phyloP scores from a whole-genome alignment of 495 filamentous ascomycete species.

The Neurospora hispaniola region DNA sequence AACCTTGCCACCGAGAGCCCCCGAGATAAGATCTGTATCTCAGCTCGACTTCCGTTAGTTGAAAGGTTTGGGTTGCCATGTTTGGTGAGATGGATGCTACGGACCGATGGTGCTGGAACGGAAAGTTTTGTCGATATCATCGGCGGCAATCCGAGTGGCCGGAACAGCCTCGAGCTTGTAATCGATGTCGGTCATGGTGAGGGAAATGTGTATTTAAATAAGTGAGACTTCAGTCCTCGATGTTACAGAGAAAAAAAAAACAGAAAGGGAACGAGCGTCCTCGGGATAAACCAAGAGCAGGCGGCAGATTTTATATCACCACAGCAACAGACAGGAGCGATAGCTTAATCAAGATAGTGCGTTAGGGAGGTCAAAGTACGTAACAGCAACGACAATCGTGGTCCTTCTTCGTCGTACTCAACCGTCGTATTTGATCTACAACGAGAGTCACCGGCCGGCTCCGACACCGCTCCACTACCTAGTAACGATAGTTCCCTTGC shows the following conservation, averaged over 20 bases:
- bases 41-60: not conserved
- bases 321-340: not conserved
- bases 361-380: not conserved
- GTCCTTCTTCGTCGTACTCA: not conserved
- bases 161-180: constrained; percentile 39
- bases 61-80: not conserved
- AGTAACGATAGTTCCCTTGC: not conserved
- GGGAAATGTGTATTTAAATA: not conserved
- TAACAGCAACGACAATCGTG: not conserved
- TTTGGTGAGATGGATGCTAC: constrained; percentile 11
- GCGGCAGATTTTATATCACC: not conserved
- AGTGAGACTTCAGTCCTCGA: not conserved
- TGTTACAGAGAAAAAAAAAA: not conserved
- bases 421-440: not conserved
- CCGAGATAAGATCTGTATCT: constrained; percentile 62
- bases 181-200: constrained; percentile 22
- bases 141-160: constrained; percentile 38
- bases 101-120: constrained; percentile 57
- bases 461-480: not conserved
- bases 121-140: constrained; percentile 63
- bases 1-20: constrained; percentile 60
- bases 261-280: not conserved
- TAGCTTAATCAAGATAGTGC: not conserved
- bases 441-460: not conserved
- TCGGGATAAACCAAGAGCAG: constrained; percentile 3